Base-by-base conservation (phyloP, 306 rosid genomes). In the Quercus dentata region DNA sequence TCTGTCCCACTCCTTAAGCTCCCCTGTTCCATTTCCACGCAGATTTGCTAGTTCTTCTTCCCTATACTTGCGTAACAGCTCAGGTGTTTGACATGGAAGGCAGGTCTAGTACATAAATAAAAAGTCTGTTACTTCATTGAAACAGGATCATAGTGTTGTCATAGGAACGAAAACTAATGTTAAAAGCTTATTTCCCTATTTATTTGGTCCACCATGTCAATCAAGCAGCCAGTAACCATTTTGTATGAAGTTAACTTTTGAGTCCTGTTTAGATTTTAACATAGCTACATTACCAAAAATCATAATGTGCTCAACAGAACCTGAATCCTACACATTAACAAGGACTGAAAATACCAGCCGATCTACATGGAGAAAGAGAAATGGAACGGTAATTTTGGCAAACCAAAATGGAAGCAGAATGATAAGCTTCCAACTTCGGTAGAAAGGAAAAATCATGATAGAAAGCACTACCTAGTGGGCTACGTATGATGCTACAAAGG, bases 1-100 rank as follows among this genome's bases (percentile, higher is more conserved):
- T 88, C 99, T 88, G 78, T 93, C 99, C 99, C 99, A 95, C 33
- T 95, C 97, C 78, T 87, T 78, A 15, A 91, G 97, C 84, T 88
- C 86, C 8, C 93, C 92, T 0, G 49, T 38, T 17, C 94, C 92
- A 38, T 85, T 83, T 44, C 99, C 99, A 0, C 94, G 86, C 13
- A 91, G 96, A 61, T 76, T 84, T 15, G 2, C 77, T 1, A 95
- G 86, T 78, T 95, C 99, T 82, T 90, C 89, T 85, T 88, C 89
- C 74, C 98, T 85, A 18, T 88, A 85, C 72, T 87, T 88, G 21
- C 81, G 81, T 58, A 95, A 76, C 44, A 86, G 61, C 83, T 79
- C 85, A 0, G 98, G 98, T 44, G 97, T 95, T 83, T 89, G 27
- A 75, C 81, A 23, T 11, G 99, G 99, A 80, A 95, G 92, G 82